Evolutionary conservation across 1,284 basidiomycete genomes (phyloP).

Genomic region (Apiotrichum domesticum): DNA sequence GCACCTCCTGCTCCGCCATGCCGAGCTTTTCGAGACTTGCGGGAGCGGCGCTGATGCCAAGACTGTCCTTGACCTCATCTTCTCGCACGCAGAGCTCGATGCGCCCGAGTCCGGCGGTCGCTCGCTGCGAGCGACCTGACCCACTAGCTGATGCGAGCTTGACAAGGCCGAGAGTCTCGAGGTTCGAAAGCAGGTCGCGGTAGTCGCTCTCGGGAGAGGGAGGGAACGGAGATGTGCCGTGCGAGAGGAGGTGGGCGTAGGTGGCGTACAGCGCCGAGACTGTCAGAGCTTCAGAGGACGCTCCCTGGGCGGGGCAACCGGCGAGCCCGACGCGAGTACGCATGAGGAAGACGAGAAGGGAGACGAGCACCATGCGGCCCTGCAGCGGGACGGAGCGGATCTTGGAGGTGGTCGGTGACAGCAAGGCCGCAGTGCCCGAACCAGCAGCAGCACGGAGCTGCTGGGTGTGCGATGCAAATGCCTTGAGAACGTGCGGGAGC

Average conservation of each 20-base stretch:
- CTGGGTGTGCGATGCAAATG: constrained; percentile 40
- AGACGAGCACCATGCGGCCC: constrained; percentile 44
- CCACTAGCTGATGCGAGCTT: constrained; percentile 11
- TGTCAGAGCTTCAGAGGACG: constrained; percentile 14
- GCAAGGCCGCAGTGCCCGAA: constrained; percentile 14
- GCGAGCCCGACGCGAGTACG: constrained; percentile 30
- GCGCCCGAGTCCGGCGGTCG: constrained; percentile 6
- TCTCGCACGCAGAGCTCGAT: constrained; percentile 36
- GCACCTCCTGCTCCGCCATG: constrained; percentile 34
- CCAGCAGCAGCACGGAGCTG: constrained; percentile 41
- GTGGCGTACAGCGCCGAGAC: constrained; percentile 36
- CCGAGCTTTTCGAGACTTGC: constrained; percentile 12
- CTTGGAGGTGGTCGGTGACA: constrained; percentile 30
- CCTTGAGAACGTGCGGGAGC: constrained; percentile 41
- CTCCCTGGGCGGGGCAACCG: constrained; percentile 23
- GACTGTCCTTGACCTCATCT: constrained; percentile 32
- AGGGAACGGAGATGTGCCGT: constrained; percentile 35
- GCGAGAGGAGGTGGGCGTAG: constrained; percentile 37
- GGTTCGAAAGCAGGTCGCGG: constrained; percentile 43
- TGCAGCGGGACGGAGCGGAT: constrained; percentile 44
- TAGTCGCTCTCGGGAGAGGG: constrained; percentile 45
- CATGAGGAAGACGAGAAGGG: constrained; percentile 35
- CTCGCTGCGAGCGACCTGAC: not conserved
- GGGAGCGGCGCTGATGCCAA: constrained; percentile 18
- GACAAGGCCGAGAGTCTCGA: constrained; percentile 43